Conservation (phyloP, 1,139 yeast genomes). For the Scheffersomyces stambukii region DNA sequence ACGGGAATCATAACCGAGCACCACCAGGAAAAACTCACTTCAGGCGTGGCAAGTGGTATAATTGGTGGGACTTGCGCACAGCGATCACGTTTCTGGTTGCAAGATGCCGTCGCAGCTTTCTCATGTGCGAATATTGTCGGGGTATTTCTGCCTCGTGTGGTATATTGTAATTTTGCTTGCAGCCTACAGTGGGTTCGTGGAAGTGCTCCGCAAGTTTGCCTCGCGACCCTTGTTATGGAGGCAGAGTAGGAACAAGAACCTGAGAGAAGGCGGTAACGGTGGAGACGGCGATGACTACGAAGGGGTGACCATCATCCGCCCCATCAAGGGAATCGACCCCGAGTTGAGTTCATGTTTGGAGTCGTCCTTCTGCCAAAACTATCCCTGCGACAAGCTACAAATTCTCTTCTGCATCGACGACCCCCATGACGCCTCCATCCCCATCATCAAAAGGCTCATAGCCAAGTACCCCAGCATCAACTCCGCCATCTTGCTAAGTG, state of each 20-base stretch:
- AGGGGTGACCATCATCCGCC: conserved; percentile 79
- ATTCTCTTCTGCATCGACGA: conserved; percentile 73
- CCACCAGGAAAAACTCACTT: too few relatives aligned
- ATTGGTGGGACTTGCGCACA: too few relatives aligned
- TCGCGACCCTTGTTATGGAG: conserved; percentile 16
- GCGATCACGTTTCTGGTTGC: too few relatives aligned
- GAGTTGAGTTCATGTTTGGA: conserved; percentile 66
- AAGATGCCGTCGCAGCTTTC: conserved; percentile 1
- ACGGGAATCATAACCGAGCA: too few relatives aligned
- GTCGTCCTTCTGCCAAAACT: conserved; percentile 65
- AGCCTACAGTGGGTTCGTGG: conserved; percentile 46
- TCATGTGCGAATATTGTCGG: conserved; percentile 7
- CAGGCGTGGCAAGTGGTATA: too few relatives aligned
- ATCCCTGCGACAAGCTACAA: conserved; percentile 58
- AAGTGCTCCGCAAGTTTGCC: conserved; percentile 36
- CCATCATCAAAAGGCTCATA: conserved; percentile 49
- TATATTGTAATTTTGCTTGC: conserved; percentile 39
- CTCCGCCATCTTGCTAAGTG: conserved; percentile 53
- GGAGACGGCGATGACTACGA: conserved; percentile 25
- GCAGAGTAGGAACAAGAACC: conserved; percentile 1
- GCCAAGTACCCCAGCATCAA: conserved; percentile 54
- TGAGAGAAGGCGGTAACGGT: conserved; percentile 1
- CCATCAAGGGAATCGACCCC: conserved; percentile 80
- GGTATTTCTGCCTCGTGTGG: conserved; percentile 31
- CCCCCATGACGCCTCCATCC: conserved; percentile 59